Evolutionary conservation across 805 yeast genomes (phyloP), one percentile per base, ranked within the genome.

Genomic region (Saccharomycopsis guyanensis): DNA sequence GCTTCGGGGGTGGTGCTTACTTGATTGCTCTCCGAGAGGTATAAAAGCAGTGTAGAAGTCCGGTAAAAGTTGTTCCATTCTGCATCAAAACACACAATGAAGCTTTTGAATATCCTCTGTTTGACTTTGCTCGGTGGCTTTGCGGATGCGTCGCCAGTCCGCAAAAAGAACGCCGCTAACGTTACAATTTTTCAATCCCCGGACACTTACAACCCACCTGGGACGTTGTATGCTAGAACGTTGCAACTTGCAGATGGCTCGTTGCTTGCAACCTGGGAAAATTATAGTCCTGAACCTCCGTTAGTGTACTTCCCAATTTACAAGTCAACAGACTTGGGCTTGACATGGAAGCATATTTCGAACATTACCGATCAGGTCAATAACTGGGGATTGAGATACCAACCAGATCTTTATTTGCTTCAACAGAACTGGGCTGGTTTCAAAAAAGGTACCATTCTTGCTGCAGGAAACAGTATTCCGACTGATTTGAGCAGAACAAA

Each of bases 311-410:
- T 33, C 37, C 37, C 37, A 10, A 15, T 33, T 15, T 33, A 33
- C 20, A 33, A 33, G 20, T 33, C 37, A 8, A 33, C 37, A 5
- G 37, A 33, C 37, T 7, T 5, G 7, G 37, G 37, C 10, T 5
- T 15, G 20, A 33, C 37, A 6, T 33, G 37, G 37, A 18, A 15
- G 37, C 37, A 8, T 10, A 8, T 33, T 33, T 33, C 37, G 10
- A 33, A 33, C 37, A 33, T 33, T 33, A 33, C 37, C 20, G 37
- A 33, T 33, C 37, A 10, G 20, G 37, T 33, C 37, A 33, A 33
- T 12, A 15, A 15, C 20, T 33, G 37, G 37, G 37, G 37, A 10
- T 33, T 33, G 20, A 8, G 37, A 8, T 33, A 33, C 20, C 37
- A 33, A 12, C 37, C 37, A 15, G 37, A 33, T 8, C 20, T 33